Evolutionary conservation across 2,329 filamentous ascomycete species (phyloP).

Genomic region (Epichloe amarillans): DNA sequence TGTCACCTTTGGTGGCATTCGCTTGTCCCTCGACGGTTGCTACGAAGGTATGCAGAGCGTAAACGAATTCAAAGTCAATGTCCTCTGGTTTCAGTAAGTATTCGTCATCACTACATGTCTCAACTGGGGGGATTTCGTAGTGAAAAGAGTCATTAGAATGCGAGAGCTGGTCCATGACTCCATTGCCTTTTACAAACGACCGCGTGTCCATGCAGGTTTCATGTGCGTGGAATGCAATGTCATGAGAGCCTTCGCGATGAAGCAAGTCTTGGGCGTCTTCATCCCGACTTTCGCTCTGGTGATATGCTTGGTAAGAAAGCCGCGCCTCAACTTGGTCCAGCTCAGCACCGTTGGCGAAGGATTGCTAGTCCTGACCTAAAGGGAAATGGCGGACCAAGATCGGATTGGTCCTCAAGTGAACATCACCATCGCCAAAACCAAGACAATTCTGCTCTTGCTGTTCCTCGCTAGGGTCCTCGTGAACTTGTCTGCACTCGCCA

Average conservation of each 20-base stretch:
- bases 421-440: neutral
- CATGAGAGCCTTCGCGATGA: neutral
- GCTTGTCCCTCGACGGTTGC: constrained; percentile 96
- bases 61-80: constrained; percentile 99
- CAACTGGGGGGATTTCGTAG: constrained; percentile 40
- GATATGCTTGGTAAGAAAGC: neutral
- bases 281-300: neutral
- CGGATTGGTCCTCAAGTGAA: neutral
- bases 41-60: constrained; percentile 93
- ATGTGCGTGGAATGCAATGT: neutral
- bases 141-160: constrained; percentile 27
- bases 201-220: neutral
- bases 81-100: constrained; percentile 94
- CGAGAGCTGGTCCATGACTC: neutral
- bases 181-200: neutral
- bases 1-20: constrained; percentile 96
- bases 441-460: constrained; percentile 12
- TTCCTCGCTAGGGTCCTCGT: constrained; percentile 13
- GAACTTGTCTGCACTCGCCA: constrained; percentile 13
- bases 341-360: neutral
- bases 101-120: constrained; percentile 61
- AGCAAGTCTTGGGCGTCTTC: neutral
- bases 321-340: neutral
- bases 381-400: neutral
- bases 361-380: constrained; percentile 3